Base-by-base conservation (phyloP, 495 filamentous ascomycete genomes). In the Neurospora sp. region DNA sequence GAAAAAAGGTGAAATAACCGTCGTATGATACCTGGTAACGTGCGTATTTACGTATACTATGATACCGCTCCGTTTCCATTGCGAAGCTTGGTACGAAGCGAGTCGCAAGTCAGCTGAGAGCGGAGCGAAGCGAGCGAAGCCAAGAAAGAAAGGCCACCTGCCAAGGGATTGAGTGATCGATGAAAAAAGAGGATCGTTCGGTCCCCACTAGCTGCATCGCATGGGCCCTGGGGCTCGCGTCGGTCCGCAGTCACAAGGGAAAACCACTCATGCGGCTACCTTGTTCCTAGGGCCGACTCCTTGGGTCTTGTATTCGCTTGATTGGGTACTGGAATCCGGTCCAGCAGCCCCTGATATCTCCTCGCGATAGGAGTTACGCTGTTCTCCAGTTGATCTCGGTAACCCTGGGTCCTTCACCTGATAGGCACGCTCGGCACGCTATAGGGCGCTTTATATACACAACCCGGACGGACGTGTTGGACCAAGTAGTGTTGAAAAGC, bases 191-290 rank as follows among this genome's bases (percentile, higher is more conserved):
- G 27, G 53, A 61, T 35, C 22, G 14, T 61, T 61, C 53, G 53
- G 53, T 61, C 27, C 14, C 53, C 53, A 61, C 53, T 61, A 61
- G 27, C 53, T 61, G 53, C 53, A 61, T 61, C 53, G 74, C 74
- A 76, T 74, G 73, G 68, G 35, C 69, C 42, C 69, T 31, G 27
- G 27, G 27, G 27, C 27, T 73, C 75, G 75, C 79, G 78, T 79
- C 79, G 78, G 74, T 77, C 77, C 77, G 78, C 77, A 78, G 78
- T 81, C 79, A 31, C 27, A 31, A 31, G 27, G 27, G 76, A 78
- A 77, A 75, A 37, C 40, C 40, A 40, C 37, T 70, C 72, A 73
- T 74, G 72, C 73, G 73, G 70, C 31, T 41, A 38, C 14, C 40
- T 48, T 53, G 45, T 53, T 61, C 53, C 53, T 35, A 16, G 53